Evolutionary conservation across 2,329 filamentous ascomycete genomes (phyloP), one percentile per base, ranked within the genome.

Genomic region (Pestalotiopsis fici): DNA sequence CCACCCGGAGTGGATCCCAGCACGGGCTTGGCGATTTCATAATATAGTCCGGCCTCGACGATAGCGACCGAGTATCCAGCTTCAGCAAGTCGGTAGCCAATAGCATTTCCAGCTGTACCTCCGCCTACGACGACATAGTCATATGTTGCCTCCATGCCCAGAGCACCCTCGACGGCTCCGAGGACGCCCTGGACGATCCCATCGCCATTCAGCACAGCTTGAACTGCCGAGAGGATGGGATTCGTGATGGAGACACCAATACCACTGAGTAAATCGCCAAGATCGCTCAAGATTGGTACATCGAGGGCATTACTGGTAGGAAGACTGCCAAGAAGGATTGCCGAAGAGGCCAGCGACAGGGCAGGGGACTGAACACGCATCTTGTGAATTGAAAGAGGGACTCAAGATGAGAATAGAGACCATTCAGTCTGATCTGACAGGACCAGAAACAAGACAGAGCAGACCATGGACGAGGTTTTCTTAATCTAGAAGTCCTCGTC

Each of bases 41-140:
- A 76, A 43, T 78, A 77, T 5, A 66, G 65, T 5, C 80, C 80
- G 4, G 79, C 80, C 70, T 83, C 80, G 57, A 83, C 71, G 2
- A 82, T 75, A 23, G 79, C 79, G 6, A 82, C 79, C 1, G 27
- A 69, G 66, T 56, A 35, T 5, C 71, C 74, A 9, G 74, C 69
- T 65, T 72, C 69, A 43, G 68, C 67, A 0, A 82, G 74, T 2
- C 80, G 76, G 27, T 72, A 72, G 2, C 74, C 80, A 1, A 82
- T 66, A 0, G 76, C 74, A 50, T 79, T 76, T 50, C 81, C 80
- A 3, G 78, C 79, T 0, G 78, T 81, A 37, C 81, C 81, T 27
- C 80, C 81, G 57, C 81, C 80, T 23, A 80, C 74, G 9, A 82
- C 67, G 37, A 72, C 61, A 55, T 71, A 72, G 60, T 72, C 71